Conservation (phyloP, 2,329 filamentous ascomycete species). For the Nannizziopsis barbatae region DNA sequence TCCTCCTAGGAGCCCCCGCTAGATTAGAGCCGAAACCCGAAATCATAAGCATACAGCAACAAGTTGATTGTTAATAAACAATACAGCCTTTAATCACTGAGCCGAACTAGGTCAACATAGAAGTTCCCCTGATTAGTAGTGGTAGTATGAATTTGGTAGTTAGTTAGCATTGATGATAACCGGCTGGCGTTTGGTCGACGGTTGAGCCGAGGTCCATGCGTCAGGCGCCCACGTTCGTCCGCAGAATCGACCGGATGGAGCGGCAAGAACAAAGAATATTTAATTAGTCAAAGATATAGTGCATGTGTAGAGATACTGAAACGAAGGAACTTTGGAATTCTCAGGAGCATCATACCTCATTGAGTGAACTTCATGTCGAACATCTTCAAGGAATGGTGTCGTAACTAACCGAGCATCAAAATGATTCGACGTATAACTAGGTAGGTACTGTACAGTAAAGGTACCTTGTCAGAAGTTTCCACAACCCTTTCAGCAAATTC, state of each 20-base stretch:
- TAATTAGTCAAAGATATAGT: background rate
- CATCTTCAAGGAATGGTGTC: too few relatives aligned
- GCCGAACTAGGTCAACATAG: background rate
- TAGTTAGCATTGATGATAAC: background rate
- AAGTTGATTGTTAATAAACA: background rate
- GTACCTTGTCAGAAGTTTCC: too few relatives aligned
- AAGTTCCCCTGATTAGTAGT: background rate
- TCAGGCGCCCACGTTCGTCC: background rate
- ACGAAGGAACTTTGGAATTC: background rate
- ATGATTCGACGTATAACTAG: too few relatives aligned
- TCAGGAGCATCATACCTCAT: background rate
- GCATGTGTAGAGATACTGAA: background rate
- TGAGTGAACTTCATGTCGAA: too few relatives aligned
- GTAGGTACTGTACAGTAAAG: too few relatives aligned
- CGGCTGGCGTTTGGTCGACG: background rate
- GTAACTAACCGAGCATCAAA: too few relatives aligned
- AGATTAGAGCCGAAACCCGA: slow-evolving; percentile 5
- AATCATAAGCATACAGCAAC: background rate
- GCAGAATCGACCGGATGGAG: background rate
- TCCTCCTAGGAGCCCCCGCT: background rate
- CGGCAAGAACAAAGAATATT: background rate
- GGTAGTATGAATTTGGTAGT: background rate
- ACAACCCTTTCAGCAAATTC: too few relatives aligned
- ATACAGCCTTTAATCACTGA: background rate
- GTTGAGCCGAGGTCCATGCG: background rate